Evolutionary conservation across 75 land plant species (phyloP).

Genomic region (Picea sitchensis): DNA sequence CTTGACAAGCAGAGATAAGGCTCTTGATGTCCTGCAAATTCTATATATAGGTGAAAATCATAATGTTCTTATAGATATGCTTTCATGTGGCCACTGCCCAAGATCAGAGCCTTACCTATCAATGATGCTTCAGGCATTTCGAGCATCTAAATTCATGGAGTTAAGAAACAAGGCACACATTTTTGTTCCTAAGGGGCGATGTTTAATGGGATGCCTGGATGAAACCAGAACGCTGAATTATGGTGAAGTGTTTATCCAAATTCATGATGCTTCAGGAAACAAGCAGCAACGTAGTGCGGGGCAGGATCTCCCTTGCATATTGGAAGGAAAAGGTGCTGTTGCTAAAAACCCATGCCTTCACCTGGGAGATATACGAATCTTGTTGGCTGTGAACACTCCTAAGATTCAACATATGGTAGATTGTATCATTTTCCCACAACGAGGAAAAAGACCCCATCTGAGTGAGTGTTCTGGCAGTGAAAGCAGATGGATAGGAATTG

Average conservation of each 20-base stretch:
- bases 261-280: constrained; percentile 31
- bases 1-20: constrained; percentile 45
- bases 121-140: constrained; percentile 68
- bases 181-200: constrained; percentile 67
- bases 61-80: constrained; percentile 52
- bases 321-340: constrained; percentile 63
- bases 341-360: constrained; percentile 93
- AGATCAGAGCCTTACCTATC: constrained; percentile 73
- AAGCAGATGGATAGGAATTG: too few species aligned
- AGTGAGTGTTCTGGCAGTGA: too few species aligned
- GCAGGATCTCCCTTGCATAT: constrained; percentile 15
- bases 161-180: constrained; percentile 63
- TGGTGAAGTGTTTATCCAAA: constrained; percentile 85
- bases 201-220: constrained; percentile 92
- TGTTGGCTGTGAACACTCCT: constrained; percentile 68
- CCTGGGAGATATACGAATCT: constrained; percentile 84
- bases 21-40: constrained; percentile 54
- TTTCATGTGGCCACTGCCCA: constrained; percentile 63
- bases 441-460: constrained; percentile 40
- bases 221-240: constrained; percentile 73
- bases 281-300: background rate
- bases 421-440: constrained; percentile 90
- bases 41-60: constrained; percentile 52
- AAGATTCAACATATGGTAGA: constrained; percentile 78
- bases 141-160: constrained; percentile 66